phyloP scores from a whole-genome alignment of 768 basidiomycete genomes.

The Calocybe gangraenosa region DNA sequence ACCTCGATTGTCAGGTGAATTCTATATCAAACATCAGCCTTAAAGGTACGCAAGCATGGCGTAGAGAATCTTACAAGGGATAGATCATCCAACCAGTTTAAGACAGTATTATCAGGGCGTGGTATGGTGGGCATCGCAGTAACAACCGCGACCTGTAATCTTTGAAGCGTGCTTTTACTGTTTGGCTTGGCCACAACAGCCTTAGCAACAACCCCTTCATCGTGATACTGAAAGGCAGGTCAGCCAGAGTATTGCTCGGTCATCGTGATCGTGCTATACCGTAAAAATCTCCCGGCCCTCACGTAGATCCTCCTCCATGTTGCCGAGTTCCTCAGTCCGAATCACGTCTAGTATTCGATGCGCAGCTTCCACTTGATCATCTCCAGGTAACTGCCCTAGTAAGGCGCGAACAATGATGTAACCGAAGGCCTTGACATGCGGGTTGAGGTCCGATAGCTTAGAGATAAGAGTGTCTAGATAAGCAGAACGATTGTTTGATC shows the following conservation, averaged over 20 bases:
- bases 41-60: not conserved
- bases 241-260: no score
- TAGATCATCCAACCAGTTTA: constrained; percentile 50
- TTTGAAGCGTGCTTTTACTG: constrained; percentile 48
- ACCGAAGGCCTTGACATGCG: constrained; percentile 52
- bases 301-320: constrained; percentile 38
- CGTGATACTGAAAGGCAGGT: constrained; percentile 1
- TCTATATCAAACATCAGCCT: constrained; percentile 4
- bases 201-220: constrained; percentile 40
- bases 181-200: constrained; percentile 56
- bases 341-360: constrained; percentile 43
- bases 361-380: constrained; percentile 55
- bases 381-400: constrained; percentile 50
- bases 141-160: constrained; percentile 57
- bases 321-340: constrained; percentile 39
- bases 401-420: constrained; percentile 64
- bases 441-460: constrained; percentile 44
- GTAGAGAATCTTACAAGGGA: constrained; percentile 28
- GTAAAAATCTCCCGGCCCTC: constrained; percentile 16
- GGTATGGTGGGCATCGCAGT: constrained; percentile 45
- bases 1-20: constrained; percentile 18
- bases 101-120: constrained; percentile 32
- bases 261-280: constrained; percentile 20
- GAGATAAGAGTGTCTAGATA: constrained; percentile 47
- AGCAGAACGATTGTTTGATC: constrained; percentile 37